Conservation (phyloP, 257 asterid genomes). For the Thymus quinquecostatus region DNA sequence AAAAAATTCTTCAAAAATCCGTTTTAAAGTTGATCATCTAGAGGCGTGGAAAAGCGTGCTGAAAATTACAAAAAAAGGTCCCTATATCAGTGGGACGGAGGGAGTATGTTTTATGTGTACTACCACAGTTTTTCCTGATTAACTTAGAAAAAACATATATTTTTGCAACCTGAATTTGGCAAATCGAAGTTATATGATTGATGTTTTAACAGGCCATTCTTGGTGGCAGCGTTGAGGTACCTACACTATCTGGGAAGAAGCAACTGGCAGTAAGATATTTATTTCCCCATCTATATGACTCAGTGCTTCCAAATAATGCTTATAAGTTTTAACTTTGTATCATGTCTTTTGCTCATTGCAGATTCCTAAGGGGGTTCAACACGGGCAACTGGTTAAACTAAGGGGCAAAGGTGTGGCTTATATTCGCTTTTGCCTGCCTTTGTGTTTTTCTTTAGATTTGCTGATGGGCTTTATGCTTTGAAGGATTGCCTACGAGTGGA, state of each 20-base stretch:
- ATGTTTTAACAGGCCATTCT: slow-evolving; percentile 72
- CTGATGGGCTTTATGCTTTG: slow-evolving; percentile 34
- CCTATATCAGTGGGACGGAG: too few relatives aligned
- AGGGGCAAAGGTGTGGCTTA: slow-evolving; percentile 80
- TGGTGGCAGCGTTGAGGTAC: slow-evolving; percentile 86
- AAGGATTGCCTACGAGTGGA: slow-evolving; percentile 86
- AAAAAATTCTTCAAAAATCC: too few relatives aligned
- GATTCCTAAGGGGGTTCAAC: slow-evolving; percentile 97
- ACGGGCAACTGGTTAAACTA: slow-evolving; percentile 72
- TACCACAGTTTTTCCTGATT: slow-evolving; percentile 14
- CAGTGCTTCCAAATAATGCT: slow-evolving; percentile 10
- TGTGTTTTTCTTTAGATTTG: slow-evolving; percentile 19
- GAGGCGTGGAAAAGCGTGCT: too few relatives aligned
- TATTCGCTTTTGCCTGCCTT: slow-evolving; percentile 23
- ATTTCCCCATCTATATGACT: slow-evolving; percentile 21
- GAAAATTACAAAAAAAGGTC: too few relatives aligned
- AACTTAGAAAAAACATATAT: neutral
- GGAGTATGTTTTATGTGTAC: neutral
- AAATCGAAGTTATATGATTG: slow-evolving; percentile 24
- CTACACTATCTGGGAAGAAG: slow-evolving; percentile 73
- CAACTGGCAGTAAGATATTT: slow-evolving; percentile 59
- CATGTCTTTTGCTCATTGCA: slow-evolving; percentile 33
- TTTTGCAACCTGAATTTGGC: slow-evolving; percentile 7
- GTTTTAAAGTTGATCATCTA: too few relatives aligned
- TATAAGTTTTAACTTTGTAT: slow-evolving; percentile 7